Evolutionary conservation across 371 early-diverging fungal genomes (phyloP).

Genomic region (Rhizomucor pusillus): DNA sequence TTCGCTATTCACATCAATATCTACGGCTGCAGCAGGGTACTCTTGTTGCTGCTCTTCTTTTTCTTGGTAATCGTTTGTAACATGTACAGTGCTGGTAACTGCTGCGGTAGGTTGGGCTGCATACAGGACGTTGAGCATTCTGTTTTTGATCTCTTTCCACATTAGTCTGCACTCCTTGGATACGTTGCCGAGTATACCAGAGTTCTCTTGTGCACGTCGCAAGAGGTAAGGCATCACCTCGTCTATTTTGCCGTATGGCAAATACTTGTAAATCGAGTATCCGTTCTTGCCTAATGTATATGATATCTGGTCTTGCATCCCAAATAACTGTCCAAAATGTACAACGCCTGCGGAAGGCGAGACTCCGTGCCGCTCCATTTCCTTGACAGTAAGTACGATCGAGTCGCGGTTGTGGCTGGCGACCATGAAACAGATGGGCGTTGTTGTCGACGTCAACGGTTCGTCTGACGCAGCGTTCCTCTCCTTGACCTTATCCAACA

Average conservation of each 20-base stretch:
- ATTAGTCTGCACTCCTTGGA: conserved; percentile 45
- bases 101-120: too few relatives aligned
- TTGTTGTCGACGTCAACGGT: conserved; percentile 25
- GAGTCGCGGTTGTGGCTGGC: conserved; percentile 92
- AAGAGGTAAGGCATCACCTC: conserved; percentile 93
- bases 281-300: conserved; percentile 74
- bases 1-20: too few relatives aligned
- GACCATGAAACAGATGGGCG: conserved; percentile 74
- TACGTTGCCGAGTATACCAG: conserved; percentile 62
- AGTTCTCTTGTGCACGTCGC: conserved; percentile 95
- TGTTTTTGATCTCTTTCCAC: conserved; percentile 47
- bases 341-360: conserved; percentile 61
- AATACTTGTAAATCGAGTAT: conserved; percentile 84
- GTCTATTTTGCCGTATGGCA: conserved; percentile 82
- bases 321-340: conserved; percentile 90
- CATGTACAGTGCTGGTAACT: too few relatives aligned
- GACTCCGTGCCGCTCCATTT: conserved; percentile 63
- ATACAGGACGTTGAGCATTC: conserved; percentile 3
- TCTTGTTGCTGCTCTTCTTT: too few relatives aligned
- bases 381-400: conserved; percentile 61
- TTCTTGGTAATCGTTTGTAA: too few relatives aligned
- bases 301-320: conserved; percentile 84
- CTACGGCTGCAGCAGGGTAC: too few relatives aligned
- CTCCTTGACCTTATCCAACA: conserved; percentile 57
- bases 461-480: conserved; percentile 21